Percentiles rank a stretch among this genome's conserved stretches.
phyloP scores from a whole-genome alignment of 1,284 basidiomycete genomes.

The Chiua sp. region DNA sequence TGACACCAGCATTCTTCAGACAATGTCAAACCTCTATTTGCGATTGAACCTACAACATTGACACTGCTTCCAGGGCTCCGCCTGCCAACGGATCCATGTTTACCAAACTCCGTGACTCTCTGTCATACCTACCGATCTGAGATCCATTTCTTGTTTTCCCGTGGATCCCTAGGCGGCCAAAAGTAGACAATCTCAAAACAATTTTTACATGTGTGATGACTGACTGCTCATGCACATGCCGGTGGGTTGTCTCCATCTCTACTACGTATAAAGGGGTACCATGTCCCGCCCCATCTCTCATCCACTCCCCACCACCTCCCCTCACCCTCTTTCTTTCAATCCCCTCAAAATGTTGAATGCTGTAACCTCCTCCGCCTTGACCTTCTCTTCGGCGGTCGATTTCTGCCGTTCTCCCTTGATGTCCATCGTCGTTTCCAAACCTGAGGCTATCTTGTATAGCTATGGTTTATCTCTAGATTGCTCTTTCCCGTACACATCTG shows the following conservation, averaged over 20 bases:
- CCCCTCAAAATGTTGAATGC: conserved; percentile 35
- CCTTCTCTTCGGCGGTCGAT: conserved; percentile 37
- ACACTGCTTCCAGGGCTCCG: conserved; percentile 22
- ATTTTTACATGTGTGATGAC: conserved; percentile 32
- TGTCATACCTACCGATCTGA: conserved; percentile 38
- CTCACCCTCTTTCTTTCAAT: conserved; percentile 12
- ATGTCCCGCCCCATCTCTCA: conserved; percentile 32
- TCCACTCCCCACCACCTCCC: conserved; percentile 21
- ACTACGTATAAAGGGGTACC: conserved; percentile 48
- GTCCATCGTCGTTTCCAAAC: conserved; percentile 36
- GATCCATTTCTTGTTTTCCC: conserved; percentile 36
- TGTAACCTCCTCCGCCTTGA: conserved; percentile 36
- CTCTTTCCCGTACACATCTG: not conserved
- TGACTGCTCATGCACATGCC: too few relatives aligned
- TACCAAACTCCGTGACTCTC: conserved; percentile 34
- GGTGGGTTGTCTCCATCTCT: conserved; percentile 26
- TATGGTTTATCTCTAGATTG: conserved; percentile 26
- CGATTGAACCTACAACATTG: conserved; percentile 19
- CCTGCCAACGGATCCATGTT: conserved; percentile 38
- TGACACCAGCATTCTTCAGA: conserved; percentile 8
- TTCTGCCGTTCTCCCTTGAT: conserved; percentile 40
- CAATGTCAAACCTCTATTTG: conserved; percentile 15
- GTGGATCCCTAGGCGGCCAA: conserved; percentile 38
- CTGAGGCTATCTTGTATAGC: conserved; percentile 31
- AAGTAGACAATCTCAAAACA: conserved; percentile 40